Percentiles rank a stretch among this genome's conserved stretches.
Conservation (phyloP, 176 grass and related monocot species). For the Carex scoparia region DNA sequence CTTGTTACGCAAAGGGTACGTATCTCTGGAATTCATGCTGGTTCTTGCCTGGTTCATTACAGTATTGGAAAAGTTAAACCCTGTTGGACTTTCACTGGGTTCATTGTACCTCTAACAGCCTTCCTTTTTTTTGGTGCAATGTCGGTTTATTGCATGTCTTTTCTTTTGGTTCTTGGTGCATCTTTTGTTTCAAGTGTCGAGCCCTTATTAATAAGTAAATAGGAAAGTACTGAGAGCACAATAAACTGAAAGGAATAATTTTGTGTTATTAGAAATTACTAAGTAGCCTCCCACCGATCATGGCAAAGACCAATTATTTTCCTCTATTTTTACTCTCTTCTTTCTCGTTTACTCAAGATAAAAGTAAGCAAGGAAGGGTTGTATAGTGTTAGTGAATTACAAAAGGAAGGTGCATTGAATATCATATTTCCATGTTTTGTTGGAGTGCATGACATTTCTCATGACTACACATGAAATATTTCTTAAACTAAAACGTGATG, state of each 20-base stretch:
- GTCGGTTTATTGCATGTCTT: not conserved
- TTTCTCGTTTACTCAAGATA: not conserved
- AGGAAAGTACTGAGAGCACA: not conserved
- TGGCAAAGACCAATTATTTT: not conserved
- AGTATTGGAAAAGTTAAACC: not conserved
- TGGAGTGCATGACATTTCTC: not conserved
- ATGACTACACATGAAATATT: not conserved
- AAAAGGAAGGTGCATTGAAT: not conserved
- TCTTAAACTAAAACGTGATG: not conserved
- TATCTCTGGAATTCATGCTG: not conserved
- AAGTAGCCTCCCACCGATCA: not conserved
- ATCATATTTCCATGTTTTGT: not conserved
- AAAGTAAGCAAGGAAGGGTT: not conserved
- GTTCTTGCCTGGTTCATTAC: constrained; percentile 14
- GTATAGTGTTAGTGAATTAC: not conserved
- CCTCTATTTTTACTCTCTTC: not conserved
- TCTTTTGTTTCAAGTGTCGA: not conserved
- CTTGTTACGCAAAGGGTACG: constrained; percentile 82
- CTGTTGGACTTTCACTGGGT: not conserved
- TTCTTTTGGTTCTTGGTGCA: not conserved
- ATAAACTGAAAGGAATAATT: not conserved
- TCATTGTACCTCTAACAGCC: not conserved
- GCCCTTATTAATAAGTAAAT: not conserved
- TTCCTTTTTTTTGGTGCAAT: not conserved
- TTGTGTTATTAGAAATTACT: not conserved